phyloP scores from a whole-genome alignment of 2,329 filamentous ascomycete genomes.

The Colletotrichum cereale region DNA sequence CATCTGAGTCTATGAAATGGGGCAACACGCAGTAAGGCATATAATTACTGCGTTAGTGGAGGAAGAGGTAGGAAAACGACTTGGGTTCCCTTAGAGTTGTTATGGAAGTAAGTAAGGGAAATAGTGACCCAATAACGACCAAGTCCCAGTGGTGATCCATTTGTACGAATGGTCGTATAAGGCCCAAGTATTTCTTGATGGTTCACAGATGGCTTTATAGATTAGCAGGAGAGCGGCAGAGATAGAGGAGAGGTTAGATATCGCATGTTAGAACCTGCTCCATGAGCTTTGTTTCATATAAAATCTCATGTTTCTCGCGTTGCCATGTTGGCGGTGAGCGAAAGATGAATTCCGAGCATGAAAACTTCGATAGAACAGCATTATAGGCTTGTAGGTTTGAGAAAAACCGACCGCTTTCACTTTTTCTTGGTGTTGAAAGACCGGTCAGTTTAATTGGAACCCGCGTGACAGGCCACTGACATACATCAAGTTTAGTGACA shows the following conservation, averaged over 20 bases:
- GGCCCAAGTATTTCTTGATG: background rate
- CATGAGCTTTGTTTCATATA: background rate
- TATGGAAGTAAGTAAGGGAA: slow-evolving; percentile 47
- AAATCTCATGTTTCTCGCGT: background rate
- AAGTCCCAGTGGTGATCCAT: slow-evolving; percentile 69
- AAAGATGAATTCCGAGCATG: background rate
- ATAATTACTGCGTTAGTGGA: no score
- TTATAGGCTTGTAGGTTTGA: no score
- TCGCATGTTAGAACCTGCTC: background rate
- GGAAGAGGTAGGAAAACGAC: no score
- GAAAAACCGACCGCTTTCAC: no score
- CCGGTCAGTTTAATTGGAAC: no score
- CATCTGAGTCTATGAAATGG: no score
- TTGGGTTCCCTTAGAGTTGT: slow-evolving; percentile 63
- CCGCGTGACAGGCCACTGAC: no score
- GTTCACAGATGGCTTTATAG: no score
- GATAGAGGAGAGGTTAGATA: background rate
- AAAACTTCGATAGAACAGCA: background rate
- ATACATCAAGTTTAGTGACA: no score
- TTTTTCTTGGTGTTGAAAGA: no score
- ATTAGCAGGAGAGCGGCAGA: background rate
- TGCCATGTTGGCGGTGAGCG: background rate
- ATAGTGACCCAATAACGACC: slow-evolving; percentile 64
- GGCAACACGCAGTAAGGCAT: no score
- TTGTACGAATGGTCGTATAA: background rate